phyloP scores from a whole-genome alignment of 768 basidiomycete species.

The Tulasnella sp. region DNA sequence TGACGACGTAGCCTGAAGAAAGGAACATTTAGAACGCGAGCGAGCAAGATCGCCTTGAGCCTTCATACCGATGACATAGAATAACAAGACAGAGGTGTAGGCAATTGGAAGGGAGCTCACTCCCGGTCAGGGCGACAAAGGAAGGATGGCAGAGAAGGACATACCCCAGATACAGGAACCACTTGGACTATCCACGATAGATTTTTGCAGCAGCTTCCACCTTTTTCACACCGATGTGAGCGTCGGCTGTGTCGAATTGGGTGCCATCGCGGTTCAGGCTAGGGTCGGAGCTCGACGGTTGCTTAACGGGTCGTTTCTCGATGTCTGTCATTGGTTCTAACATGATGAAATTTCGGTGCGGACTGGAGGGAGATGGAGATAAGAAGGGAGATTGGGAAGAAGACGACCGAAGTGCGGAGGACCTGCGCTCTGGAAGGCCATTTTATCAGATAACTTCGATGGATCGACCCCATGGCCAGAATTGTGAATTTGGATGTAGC shows the following conservation, averaged over 20 bases:
- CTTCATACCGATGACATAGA: conserved; percentile 40
- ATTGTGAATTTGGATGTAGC: background rate
- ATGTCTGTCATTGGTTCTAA: background rate
- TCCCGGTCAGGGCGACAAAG: conserved; percentile 25
- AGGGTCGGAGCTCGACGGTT: background rate
- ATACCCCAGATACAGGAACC: conserved; percentile 50
- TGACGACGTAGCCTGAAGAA: conserved; percentile 37
- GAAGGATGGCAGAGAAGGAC: conserved; percentile 7
- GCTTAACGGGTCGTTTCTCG: background rate
- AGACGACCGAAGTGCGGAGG: background rate
- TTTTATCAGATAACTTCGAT: background rate
- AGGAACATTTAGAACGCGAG: too few species aligned
- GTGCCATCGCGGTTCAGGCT: background rate
- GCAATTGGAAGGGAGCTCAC: conserved; percentile 55
- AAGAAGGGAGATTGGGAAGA: background rate
- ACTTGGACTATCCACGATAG: conserved; percentile 43
- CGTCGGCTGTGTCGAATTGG: background rate
- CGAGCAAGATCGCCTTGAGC: conserved; percentile 29
- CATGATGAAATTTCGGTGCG: background rate
- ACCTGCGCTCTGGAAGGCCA: background rate
- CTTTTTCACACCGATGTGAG: conserved; percentile 8
- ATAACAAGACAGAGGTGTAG: conserved; percentile 28
- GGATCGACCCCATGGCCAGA: background rate
- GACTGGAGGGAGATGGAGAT: background rate
- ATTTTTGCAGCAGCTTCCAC: conserved; percentile 39